Evolutionary conservation across 768 basidiomycete genomes (phyloP), one percentile per base, ranked within the genome.

Genomic region (Macrolepiota fuliginosa): DNA sequence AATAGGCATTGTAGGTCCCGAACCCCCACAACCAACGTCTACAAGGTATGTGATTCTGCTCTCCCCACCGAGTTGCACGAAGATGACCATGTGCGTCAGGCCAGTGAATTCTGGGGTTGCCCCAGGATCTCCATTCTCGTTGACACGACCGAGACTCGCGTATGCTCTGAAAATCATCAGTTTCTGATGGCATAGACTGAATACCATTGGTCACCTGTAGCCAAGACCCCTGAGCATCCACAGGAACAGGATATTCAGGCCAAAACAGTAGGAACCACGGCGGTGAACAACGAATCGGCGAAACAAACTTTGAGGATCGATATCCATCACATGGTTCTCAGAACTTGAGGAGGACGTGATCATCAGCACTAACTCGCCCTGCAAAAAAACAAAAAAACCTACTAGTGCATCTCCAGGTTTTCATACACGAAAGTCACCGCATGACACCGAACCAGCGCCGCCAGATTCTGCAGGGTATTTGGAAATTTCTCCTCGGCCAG

Each of bases 21-120:
- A 29, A 4, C 60, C 56, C 11, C 52, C 56, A 45, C 37, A 53
- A 19, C 56, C 60, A 35, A 58, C 56, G 32, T 64, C 63, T 2
- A 54, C 54, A 22, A 61, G 36, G 19, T 61, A 61, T 35, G 63
- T 61, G 15, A 45, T n/a, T 13, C 56, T 61, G 22, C 37, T 42
- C 3, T 61, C 47, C 22, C 53, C 51, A 45, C 19, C 19, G 0
- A 50, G 49, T 35, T 56, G 54, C 55, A 64, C 58, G 13, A 64
- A 56, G 24, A 57, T 47, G n/a, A 64, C 15, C 56, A 61, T 25
- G 12, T 61, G 54, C 15, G 58, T 45, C 11, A 29, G 46, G n/a
- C 35, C 49, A 32, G 25, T 49, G 32, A 12, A 56, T 24, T 52
- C 54, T 7, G n/a, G 22, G n/a, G 59, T 37, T 4, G 25, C 29